A percentile compares a stretch with the other conserved stretches of the same genome.
Conservation (phyloP, 495 filamentous ascomycete genomes). For the Penicillium waksmanii region DNA sequence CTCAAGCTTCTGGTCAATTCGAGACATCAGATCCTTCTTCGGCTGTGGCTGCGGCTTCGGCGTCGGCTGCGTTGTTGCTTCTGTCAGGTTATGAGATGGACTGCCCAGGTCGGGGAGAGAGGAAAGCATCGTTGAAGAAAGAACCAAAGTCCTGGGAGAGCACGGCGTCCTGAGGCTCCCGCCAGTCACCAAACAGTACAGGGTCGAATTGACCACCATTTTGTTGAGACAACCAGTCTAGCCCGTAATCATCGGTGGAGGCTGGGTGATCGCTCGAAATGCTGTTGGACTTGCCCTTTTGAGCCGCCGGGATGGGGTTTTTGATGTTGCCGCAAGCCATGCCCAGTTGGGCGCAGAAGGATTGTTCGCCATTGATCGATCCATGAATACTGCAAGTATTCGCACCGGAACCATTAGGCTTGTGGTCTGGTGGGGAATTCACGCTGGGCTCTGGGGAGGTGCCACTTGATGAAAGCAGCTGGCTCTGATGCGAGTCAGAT, state of each 20-base stretch:
- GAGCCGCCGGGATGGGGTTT: slow-evolving; percentile 63
- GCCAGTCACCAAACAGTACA: slow-evolving; percentile 88
- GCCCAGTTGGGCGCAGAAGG: slow-evolving; percentile 71
- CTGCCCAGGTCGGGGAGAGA: slow-evolving; percentile 73
- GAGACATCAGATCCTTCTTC: slow-evolving; percentile 72
- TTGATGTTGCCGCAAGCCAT: slow-evolving; percentile 73
- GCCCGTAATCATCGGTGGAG: slow-evolving; percentile 29
- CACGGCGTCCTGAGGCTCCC: slow-evolving; percentile 82
- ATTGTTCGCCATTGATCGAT: slow-evolving; percentile 58
- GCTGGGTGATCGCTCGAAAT: slow-evolving; percentile 30
- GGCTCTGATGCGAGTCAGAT: slow-evolving; percentile 63
- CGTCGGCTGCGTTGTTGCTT: slow-evolving; percentile 39
- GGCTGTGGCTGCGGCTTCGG: slow-evolving; percentile 11
- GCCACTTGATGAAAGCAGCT: slow-evolving; percentile 77
- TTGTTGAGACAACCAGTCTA: slow-evolving; percentile 83
- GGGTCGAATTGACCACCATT: slow-evolving; percentile 91
- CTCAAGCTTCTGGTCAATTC: slow-evolving; percentile 71
- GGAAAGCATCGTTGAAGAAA: slow-evolving; percentile 90
- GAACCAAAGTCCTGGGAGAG: slow-evolving; percentile 68
- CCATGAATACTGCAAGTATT: slow-evolving; percentile 30
- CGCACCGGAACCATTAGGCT: slow-evolving; percentile 53
- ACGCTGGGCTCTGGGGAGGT: slow-evolving; percentile 72
- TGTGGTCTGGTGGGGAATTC: slow-evolving; percentile 60
- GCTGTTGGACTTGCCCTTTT: slow-evolving; percentile 32
- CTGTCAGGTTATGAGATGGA: slow-evolving; percentile 67